Conservation (phyloP, 345 rosid genomes). For the Citrus medica region DNA sequence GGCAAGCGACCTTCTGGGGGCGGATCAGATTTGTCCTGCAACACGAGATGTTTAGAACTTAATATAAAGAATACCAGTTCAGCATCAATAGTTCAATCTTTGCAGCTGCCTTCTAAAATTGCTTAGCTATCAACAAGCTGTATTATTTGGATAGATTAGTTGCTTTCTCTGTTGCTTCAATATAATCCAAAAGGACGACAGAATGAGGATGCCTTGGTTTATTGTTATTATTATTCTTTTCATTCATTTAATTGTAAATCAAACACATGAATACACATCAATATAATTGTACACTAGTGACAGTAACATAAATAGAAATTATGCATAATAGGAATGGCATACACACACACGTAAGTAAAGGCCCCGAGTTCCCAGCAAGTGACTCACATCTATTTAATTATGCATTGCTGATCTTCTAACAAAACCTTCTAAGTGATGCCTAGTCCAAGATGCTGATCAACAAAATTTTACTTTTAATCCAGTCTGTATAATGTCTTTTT, state of each 20-base stretch:
- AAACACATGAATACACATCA: background rate
- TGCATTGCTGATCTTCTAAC: too few relatives aligned
- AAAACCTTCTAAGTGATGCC: too few relatives aligned
- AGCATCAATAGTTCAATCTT: background rate
- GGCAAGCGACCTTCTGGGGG: constrained; percentile 97
- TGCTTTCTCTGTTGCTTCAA: background rate
- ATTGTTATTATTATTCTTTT: too few relatives aligned
- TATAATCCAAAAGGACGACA: background rate
- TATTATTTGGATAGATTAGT: background rate
- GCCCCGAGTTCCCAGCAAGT: too few relatives aligned
- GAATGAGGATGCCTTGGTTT: background rate
- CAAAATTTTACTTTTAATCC: too few relatives aligned
- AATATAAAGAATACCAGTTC: background rate
- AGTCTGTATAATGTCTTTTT: too few relatives aligned
- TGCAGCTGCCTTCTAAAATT: background rate
- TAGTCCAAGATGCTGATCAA: too few relatives aligned
- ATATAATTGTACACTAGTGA: background rate
- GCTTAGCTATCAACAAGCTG: background rate
- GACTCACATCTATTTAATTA: too few relatives aligned
- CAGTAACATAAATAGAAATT: background rate
- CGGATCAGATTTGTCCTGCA: constrained; percentile 75
- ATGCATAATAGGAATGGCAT: too few relatives aligned
- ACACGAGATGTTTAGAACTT: background rate
- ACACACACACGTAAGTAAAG: too few relatives aligned
- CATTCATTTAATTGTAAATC: too few relatives aligned